Conservation (phyloP, 805 yeast species). For the Wickerhamiella vanderwaltii region DNA sequence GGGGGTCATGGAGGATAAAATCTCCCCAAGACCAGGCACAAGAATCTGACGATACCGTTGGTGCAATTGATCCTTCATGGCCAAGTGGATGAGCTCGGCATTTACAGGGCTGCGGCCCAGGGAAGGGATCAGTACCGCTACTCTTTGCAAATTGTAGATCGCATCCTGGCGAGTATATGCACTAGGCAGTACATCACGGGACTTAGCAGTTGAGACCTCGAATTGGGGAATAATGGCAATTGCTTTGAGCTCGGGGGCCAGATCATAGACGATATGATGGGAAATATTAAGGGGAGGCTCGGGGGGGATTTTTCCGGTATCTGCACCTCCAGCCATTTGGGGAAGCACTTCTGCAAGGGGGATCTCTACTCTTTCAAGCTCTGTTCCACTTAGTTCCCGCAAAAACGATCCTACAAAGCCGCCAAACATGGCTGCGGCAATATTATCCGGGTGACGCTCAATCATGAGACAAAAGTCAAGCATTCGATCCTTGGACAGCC, state of each 20-base stretch:
- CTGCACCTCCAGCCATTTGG: slow-evolving; percentile 56
- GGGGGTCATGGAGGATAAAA: slow-evolving; percentile 70
- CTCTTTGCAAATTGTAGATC: slow-evolving; percentile 83
- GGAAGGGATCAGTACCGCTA: slow-evolving; percentile 87
- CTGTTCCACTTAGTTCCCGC: slow-evolving; percentile 63
- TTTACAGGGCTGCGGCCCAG: slow-evolving; percentile 76
- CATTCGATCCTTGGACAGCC: slow-evolving; percentile 65
- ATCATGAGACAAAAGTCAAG: slow-evolving; percentile 92
- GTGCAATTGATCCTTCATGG: slow-evolving; percentile 94
- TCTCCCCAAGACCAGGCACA: slow-evolving; percentile 82
- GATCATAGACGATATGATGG: slow-evolving; percentile 72
- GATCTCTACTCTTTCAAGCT: slow-evolving; percentile 61
- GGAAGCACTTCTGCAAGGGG: slow-evolving; percentile 81
- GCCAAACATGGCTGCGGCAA: slow-evolving; percentile 98
- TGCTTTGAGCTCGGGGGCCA: slow-evolving; percentile 75
- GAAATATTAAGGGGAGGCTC: slow-evolving; percentile 80
- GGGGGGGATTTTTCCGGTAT: slow-evolving; percentile 58
- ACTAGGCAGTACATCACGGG: slow-evolving; percentile 80
- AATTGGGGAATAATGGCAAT: slow-evolving; percentile 87
- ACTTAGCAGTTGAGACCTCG: slow-evolving; percentile 84
- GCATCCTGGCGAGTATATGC: slow-evolving; percentile 69
- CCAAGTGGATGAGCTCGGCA: slow-evolving; percentile 71
- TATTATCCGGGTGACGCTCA: slow-evolving; percentile 97
- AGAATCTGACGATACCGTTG: slow-evolving; percentile 92
- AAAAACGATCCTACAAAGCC: slow-evolving; percentile 95